Conservation (phyloP, 192 early-diverging fungal species). For the Backusella liffmaniae region DNA sequence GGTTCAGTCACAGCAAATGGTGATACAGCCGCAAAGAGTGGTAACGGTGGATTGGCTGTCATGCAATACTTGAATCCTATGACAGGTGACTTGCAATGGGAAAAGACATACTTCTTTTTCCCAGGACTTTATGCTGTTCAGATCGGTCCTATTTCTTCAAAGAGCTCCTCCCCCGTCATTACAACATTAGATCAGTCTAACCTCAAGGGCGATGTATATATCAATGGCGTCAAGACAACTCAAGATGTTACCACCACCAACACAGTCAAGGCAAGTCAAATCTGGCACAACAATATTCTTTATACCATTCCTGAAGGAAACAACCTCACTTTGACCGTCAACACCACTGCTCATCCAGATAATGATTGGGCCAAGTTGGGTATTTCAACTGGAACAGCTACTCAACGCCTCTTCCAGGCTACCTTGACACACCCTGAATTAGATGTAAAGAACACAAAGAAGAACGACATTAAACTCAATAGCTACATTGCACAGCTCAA, state of each 20-base stretch:
- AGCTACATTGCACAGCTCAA: conserved; percentile 17
- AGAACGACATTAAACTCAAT: background rate
- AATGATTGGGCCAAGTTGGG: conserved; percentile 24
- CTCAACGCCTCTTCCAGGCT: conserved; percentile 17
- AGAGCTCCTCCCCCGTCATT: background rate
- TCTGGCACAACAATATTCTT: conserved; percentile 28
- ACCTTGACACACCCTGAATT: conserved; percentile 6
- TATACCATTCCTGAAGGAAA: conserved; percentile 13
- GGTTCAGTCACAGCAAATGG: conserved; percentile 18
- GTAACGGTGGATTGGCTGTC: conserved; percentile 23
- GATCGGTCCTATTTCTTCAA: background rate
- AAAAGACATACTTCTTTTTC: conserved; percentile 31
- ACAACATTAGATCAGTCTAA: conserved; percentile 30
- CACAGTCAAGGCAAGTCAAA: background rate
- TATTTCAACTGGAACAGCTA: conserved; percentile 13
- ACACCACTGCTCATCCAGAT: conserved; percentile 2
- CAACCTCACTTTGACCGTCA: conserved; percentile 10
- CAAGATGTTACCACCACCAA: conserved; percentile 6
- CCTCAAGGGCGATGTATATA: conserved; percentile 16
- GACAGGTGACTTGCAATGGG: conserved; percentile 14
- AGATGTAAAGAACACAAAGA: background rate
- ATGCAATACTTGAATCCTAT: conserved; percentile 32
- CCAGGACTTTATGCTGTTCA: conserved; percentile 23
- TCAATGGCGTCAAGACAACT: background rate
- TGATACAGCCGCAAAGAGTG: background rate